These are phyloP conservation scores for Apiospora hydei DNA, from an alignment of 2,329 filamentous ascomycete genomes.

Conservation along the genomic window DNA sequence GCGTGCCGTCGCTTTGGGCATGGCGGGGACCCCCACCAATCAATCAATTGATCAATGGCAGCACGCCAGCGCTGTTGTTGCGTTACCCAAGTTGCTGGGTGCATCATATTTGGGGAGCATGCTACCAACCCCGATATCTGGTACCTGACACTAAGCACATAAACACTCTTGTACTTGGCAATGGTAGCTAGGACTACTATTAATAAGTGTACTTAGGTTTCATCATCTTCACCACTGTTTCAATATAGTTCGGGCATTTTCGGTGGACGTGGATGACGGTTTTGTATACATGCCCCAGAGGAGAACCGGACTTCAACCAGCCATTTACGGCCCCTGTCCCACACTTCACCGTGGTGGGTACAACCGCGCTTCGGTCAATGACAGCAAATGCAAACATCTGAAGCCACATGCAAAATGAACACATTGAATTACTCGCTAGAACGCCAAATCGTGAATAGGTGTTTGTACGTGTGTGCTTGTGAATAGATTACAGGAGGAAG, in stretches of 20 bases:
- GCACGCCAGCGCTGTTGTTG: not conserved
- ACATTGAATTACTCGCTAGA: not conserved
- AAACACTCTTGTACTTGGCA: not conserved
- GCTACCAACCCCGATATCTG: not conserved
- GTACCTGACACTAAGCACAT: not conserved
- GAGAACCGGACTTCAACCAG: not conserved
- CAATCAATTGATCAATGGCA: not conserved
- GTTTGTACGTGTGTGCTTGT: not conserved
- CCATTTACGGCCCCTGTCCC: not conserved
- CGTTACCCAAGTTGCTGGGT: too few relatives aligned
- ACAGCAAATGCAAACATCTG: not conserved
- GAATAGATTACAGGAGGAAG: conserved; percentile 34
- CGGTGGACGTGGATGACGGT: not conserved
- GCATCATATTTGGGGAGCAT: not conserved
- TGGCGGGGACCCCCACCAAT: not conserved
- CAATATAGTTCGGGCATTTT: not conserved
- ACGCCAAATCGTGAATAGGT: conserved; percentile 12
- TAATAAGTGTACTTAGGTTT: not conserved
- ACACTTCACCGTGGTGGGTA: not conserved
- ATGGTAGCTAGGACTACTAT: not conserved
- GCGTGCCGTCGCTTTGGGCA: not conserved
- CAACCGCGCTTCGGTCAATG: not conserved
- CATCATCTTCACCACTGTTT: not conserved
- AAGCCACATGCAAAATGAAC: not conserved
- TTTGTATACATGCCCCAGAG: not conserved